Evolutionary conservation across 1,139 yeast genomes (phyloP).

Genomic region (Taiozyma sp.): DNA sequence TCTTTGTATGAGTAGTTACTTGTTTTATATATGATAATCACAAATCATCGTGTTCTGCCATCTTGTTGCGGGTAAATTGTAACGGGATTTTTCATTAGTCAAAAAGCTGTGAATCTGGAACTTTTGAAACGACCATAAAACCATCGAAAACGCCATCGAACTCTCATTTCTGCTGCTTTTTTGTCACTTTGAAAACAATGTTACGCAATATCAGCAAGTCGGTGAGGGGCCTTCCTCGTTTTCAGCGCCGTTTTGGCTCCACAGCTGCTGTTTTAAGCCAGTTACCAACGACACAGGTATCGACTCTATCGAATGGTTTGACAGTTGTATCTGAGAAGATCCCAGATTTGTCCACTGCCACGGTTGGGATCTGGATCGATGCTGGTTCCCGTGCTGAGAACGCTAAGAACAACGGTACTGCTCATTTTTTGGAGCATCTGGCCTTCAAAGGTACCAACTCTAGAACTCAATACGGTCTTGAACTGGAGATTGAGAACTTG

Average conservation of each 20-base stretch:
- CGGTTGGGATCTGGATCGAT: slow-evolving; percentile 91
- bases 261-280: slow-evolving; percentile 3
- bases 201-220: not conserved
- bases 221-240: not conserved
- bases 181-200: not conserved
- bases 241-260: not conserved
- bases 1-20: too few species aligned
- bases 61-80: not conserved
- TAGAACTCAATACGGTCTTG: slow-evolving; percentile 81
- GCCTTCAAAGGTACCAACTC: slow-evolving; percentile 91
- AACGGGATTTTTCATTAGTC: not conserved
- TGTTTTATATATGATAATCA: too few species aligned
- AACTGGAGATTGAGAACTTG: slow-evolving; percentile 89
- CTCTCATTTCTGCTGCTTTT: too few species aligned
- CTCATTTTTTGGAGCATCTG: slow-evolving; percentile 93
- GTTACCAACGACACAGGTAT: slow-evolving; percentile 48
- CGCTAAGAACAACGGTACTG: slow-evolving; percentile 83
- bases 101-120: not conserved
- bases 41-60: not conserved
- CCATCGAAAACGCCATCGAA: not conserved
- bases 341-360: slow-evolving; percentile 91
- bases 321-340: slow-evolving; percentile 89
- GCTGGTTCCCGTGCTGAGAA: slow-evolving; percentile 98
- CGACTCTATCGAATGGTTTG: slow-evolving; percentile 75
- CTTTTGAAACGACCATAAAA: not conserved